phyloP scores from a whole-genome alignment of 2,329 filamentous ascomycete genomes.

The Aureobasidium sp. region DNA sequence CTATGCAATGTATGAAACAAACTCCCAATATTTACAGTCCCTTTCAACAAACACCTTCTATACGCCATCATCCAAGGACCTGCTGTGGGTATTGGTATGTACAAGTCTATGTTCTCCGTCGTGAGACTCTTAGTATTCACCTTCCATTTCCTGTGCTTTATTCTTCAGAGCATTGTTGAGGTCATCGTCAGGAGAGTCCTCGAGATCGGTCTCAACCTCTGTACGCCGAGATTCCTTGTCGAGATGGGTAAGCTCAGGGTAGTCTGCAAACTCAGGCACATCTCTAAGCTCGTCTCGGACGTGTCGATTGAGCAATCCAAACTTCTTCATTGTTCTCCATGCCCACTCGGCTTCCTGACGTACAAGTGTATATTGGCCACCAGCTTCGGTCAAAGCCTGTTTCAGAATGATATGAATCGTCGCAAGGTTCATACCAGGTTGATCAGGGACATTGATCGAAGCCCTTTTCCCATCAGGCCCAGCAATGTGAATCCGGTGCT shows the following conservation, averaged over 20 bases:
- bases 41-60: neutral
- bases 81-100: neutral
- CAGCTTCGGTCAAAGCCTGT: neutral
- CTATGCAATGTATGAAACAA: neutral
- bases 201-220: neutral
- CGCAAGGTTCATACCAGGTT: neutral
- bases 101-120: neutral
- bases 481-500: neutral
- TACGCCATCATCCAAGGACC: neutral
- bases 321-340: neutral
- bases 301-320: neutral
- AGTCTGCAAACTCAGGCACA: neutral
- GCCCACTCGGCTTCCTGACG: neutral
- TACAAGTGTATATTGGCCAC: neutral
- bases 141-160: neutral
- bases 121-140: neutral
- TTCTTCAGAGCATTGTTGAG: neutral
- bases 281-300: neutral
- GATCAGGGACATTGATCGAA: neutral
- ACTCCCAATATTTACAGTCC: neutral
- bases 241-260: neutral
- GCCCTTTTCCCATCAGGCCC: neutral
- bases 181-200: neutral
- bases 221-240: neutral
- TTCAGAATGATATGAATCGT: conserved; percentile 5